Evolutionary conservation across 2,329 filamentous ascomycete species (phyloP), one percentile per base, ranked within the genome.

Genomic region (Calonectria pteridis): DNA sequence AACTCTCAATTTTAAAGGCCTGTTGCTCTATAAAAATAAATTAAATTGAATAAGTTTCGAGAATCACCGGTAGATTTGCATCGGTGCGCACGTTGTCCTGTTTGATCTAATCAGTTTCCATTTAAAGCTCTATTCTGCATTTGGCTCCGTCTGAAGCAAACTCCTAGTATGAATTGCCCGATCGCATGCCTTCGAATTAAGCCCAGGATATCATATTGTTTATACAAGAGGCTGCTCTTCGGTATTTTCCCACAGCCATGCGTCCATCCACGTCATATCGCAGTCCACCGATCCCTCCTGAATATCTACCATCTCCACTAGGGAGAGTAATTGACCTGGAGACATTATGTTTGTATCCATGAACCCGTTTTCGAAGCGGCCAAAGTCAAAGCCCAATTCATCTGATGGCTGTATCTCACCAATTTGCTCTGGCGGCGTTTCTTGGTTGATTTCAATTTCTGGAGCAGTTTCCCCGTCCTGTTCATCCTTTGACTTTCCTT

Each of bases 1-100:
- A 84, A 84, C 76, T 82, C 79, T 13, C 71, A 80, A 28, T 78
- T 82, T 53, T 82, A 46, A 62, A 23, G 3, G 28, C 4, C 23
- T 26, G 3, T 20, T 29, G 33, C 20, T 5, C 3, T 62, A 46
- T 11, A 23, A 13, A 10, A 20, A 46, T 46, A 13, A 46, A 46
- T 46, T 23, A 46, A 46, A 23, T 10, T 18, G 20, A n/a, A 23
- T 23, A 23, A 9, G n/a, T 23, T 46, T 23, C n/a, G 23, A 5
- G n/a, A 46, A n/a, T 9, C 43, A 20, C 10, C 3, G 6, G 13
- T 46, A 5, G 18, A 11, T 10, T 46, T n/a, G 40, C 3, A 43
- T 43, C 40, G 9, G 16, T 43, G 16, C 1, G n/a, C 40, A 43
- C 2, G 5, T 16, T 18, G 37, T 40, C 13, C 6, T 16, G 35